Evolutionary conservation across 164 flowering plant genomes (phyloP).

Genomic region (Umbellularia californica): DNA sequence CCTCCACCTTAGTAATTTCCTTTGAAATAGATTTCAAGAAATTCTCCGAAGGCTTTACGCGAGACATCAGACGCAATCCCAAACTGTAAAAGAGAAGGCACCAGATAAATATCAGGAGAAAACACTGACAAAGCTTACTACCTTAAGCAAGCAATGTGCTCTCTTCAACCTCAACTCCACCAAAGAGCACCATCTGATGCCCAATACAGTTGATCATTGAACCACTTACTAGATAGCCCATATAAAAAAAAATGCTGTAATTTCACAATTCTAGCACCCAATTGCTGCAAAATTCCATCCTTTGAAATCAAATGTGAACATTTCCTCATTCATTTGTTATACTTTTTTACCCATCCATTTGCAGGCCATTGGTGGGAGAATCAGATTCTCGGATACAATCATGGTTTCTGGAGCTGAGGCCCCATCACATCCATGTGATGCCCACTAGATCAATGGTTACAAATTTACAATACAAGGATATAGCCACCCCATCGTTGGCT

Average conservation of each 20-base stretch:
- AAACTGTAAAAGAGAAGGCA: slow-evolving; percentile 34
- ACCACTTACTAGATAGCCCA: too few relatives aligned
- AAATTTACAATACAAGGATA: neutral
- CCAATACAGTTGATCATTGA: too few relatives aligned
- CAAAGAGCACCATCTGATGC: too few relatives aligned
- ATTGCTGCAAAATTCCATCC: neutral
- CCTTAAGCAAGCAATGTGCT: neutral
- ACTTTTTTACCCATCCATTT: neutral
- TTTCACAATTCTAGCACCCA: neutral
- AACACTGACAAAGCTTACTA: neutral
- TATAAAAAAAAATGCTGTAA: neutral
- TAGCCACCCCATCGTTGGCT: too few relatives aligned
- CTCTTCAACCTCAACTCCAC: neutral
- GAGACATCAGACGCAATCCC: slow-evolving; percentile 62
- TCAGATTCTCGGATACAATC: neutral
- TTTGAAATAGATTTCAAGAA: slow-evolving; percentile 83
- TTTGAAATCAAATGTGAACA: neutral
- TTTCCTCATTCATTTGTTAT: neutral
- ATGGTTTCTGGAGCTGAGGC: neutral
- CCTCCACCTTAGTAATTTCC: slow-evolving; percentile 59
- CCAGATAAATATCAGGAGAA: neutral
- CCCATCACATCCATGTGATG: neutral
- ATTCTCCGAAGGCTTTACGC: slow-evolving; percentile 86
- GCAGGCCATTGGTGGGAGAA: neutral
- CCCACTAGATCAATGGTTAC: neutral